Base-by-base conservation (phyloP, 345 rosid genomes). In the Physaria fendleri region DNA sequence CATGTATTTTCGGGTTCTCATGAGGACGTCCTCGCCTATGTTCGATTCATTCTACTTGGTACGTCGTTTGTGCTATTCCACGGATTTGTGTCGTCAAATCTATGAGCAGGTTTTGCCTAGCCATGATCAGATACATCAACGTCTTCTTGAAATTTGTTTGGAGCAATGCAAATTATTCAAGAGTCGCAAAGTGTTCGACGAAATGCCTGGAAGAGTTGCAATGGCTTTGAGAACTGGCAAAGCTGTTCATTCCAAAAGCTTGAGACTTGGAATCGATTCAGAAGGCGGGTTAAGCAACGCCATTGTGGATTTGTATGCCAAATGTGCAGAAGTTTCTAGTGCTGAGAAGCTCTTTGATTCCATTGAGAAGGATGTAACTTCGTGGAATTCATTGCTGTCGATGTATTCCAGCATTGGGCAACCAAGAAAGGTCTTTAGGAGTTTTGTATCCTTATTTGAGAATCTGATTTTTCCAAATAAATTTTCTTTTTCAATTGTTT, bases 381-480 rank as follows among this genome's bases (percentile, higher is more conserved):
- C 93, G 14, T 92, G 96, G 87, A 92, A 92, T 74, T 92, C 96
- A 12, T 42, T 88, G 62, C 66, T 88, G 27, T 84, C 88, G 0
- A 74, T 88, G 85, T 79, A 86, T 72, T 88, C 77, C 7, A 86
- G 67, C 41, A 24, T n/a, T 59, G 88, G 78, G 24, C 35, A 48
- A 18, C 49, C 72, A 14, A 52, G 51, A 53, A 62, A 65, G 62
- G 93, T 84, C 51, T 28, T 73, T 2, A 52, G 43, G 71, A 63
- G 72, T 52, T 78, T 82, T 29, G 48, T 69, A 27, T 50, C 66
- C 44, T 58, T 88, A 71, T 64, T 65, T 69, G 62, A 64, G 54
- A 15, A 15, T 45, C 78, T 72, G 58, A 39, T 75, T 54, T 70
- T 59, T 44, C 84, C 95, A 10, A 84, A 88, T 78, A 85, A 92